Base-by-base conservation (phyloP, 106 monocot genomes). In the Phalaenopsis equestris region DNA sequence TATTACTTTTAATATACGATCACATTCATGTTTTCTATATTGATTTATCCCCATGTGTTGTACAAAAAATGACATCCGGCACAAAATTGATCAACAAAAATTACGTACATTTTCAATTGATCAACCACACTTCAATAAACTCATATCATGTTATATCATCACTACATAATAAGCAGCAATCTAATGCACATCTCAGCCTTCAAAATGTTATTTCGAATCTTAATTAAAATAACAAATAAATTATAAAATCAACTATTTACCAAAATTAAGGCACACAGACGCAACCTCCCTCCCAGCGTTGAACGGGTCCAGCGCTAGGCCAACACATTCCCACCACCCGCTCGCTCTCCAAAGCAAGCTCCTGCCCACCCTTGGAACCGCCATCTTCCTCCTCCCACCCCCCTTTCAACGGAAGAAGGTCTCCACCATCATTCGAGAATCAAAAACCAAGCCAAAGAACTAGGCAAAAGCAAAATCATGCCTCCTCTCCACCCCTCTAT, bases 261-360 rank as follows among this genome's bases (percentile, higher is more conserved):
- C 3, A 14, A 0, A 16, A 18, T 0, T 14, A 56, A 56, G 0
- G 56, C 12, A 2, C 0, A 56, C 73, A 67, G n/a, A 18, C 37
- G 70, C 75, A 14, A 0, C 36, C 6, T 21, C 72, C 4, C 19
- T 57, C 4, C 15, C 3, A 57, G 15, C 15, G 83, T 16, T 37
- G 72, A 21, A 55, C 57, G 4, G 74, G 56, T 45, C 72, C 80
- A 24, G 42, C 75, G 61, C 77, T 16, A 3, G 19, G 48, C 72
- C 87, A 45, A 45, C 43, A 30, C 43, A 78, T 55, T 19, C 3
- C 47, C n/a, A 23, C 84, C 55, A 67, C 56, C 42, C n/a, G 17
- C 19, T 19, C 10, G 19, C 4, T 80, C 77, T 16, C 83, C 80
- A 21, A 43, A 79, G 16, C 47, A 74, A 1, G 1, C 81, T 5